These are phyloP conservation scores for Filobasidium floriforme DNA, from an alignment of 768 basidiomycete species.

Conservation along the genomic window DNA sequence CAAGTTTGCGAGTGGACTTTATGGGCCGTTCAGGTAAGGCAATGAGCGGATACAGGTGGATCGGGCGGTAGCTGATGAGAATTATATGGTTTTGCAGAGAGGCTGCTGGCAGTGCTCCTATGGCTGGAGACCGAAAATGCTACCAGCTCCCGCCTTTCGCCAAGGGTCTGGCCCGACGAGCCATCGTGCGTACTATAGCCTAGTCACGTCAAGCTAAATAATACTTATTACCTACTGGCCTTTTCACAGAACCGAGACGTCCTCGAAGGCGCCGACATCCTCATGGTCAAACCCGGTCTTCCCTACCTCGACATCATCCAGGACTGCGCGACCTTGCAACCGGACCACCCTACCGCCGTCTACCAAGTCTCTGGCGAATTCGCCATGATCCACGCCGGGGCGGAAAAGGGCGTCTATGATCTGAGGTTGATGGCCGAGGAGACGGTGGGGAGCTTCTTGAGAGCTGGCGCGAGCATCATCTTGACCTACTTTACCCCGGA, in stretches of 20 bases:
- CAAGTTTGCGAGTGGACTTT: constrained; percentile 90
- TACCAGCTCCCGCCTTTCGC: constrained; percentile 89
- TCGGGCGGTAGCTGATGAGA: no score
- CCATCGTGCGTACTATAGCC: constrained; percentile 59
- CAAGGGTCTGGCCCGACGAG: constrained; percentile 82
- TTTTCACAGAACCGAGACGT: constrained; percentile 70
- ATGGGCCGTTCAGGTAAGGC: constrained; percentile 86
- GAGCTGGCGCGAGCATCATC: constrained; percentile 89
- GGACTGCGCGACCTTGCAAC: constrained; percentile 71
- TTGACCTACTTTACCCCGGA: constrained; percentile 94
- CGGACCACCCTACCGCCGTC: constrained; percentile 85
- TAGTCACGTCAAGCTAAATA: background rate
- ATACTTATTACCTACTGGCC: background rate
- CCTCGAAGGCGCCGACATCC: constrained; percentile 87
- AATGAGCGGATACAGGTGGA: background rate
- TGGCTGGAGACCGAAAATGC: constrained; percentile 93
- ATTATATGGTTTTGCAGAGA: no score
- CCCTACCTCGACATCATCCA: constrained; percentile 95
- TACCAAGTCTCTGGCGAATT: constrained; percentile 94
- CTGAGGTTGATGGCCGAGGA: constrained; percentile 91
- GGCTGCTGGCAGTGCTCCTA: constrained; percentile 91
- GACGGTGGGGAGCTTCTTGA: constrained; percentile 77
- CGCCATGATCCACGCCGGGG: constrained; percentile 93
- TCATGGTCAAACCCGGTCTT: constrained; percentile 96
- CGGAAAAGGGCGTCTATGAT: constrained; percentile 85